Base-by-base conservation (phyloP, 352 stramenopile genomes). In the Globisporangium polare region DNA sequence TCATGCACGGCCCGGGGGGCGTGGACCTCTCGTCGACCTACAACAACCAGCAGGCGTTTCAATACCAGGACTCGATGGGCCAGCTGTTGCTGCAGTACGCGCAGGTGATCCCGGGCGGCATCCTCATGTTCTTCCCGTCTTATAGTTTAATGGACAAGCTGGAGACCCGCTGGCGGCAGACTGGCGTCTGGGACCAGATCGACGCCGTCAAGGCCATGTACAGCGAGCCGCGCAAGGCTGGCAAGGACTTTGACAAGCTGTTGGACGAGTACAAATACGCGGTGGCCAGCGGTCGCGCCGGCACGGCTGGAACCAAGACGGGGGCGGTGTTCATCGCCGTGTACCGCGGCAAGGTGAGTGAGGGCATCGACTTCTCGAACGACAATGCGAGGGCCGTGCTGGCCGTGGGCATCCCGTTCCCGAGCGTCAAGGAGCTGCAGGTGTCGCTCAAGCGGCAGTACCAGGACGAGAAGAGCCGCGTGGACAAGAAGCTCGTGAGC, bases 351-450 rank as follows among this genome's bases (percentile, higher is more conserved):
- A 99, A 99, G 78, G 97, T 99, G 39, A 98, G 88, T 63, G 97
- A 99, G 72, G 97, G 97, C 26, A 98, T 99, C 52, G 97, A 99
- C 74, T 99, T 99, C 68, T 92, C 86, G 13, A 97, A 99, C 74
- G 83, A 98, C 39, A 98, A 98, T 67, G 98, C 96, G 9, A 83
- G 97, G 33, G 88, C 88, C 18, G 97, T 99, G 13, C 78, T 99
- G 18, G 96, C 98, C n/a, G 98, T 98, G 22, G 98, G 98, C 2
- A 95, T 99, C 43, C 97, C 98, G n/a, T 99, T 98, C 76, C 92
- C 97, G 12, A 97, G 92, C 18, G 84, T 97, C 8, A 95, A 97
- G 67, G 97, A 99, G 78, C 83, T 92, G 10, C 86, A 95, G 61
- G 78, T 95, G 2, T 77, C 65, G 24, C 65, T 95, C 27, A 95